These are phyloP conservation scores for Acacia pycnantha DNA, from an alignment of 331 rosid genomes.

Conservation along the genomic window DNA sequence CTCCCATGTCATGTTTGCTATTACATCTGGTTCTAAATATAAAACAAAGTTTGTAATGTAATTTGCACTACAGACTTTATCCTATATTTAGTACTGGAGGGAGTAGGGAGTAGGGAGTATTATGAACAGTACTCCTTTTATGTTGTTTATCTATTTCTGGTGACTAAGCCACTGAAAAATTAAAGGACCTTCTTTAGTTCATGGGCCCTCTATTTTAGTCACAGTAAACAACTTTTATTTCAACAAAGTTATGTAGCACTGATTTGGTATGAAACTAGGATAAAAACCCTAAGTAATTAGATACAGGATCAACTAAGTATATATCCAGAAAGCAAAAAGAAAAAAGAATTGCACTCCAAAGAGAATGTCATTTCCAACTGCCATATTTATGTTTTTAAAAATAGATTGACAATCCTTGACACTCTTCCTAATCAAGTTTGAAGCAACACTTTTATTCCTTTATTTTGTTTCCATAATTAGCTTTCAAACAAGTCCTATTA, in stretches of 20 bases:
- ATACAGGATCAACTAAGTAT: neutral
- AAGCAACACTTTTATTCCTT: too few relatives aligned
- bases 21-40: too few relatives aligned
- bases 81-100: too few relatives aligned
- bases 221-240: too few relatives aligned
- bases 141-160: neutral
- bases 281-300: neutral
- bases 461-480: too few relatives aligned
- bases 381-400: neutral
- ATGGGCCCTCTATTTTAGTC: neutral
- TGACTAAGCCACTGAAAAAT: neutral
- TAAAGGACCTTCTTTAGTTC: neutral
- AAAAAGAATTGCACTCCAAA: neutral
- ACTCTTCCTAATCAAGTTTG: too few relatives aligned
- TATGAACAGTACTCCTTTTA: neutral
- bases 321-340: neutral
- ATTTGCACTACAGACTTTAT: too few relatives aligned
- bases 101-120: too few relatives aligned
- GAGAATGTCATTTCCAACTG: neutral
- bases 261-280: neutral
- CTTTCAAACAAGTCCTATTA: too few relatives aligned
- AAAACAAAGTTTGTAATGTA: too few relatives aligned
- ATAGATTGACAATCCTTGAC: too few relatives aligned
- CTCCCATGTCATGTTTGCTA: too few relatives aligned
- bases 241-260: neutral